Conservation (phyloP, 2,329 filamentous ascomycete species). For the Claviceps africana region DNA sequence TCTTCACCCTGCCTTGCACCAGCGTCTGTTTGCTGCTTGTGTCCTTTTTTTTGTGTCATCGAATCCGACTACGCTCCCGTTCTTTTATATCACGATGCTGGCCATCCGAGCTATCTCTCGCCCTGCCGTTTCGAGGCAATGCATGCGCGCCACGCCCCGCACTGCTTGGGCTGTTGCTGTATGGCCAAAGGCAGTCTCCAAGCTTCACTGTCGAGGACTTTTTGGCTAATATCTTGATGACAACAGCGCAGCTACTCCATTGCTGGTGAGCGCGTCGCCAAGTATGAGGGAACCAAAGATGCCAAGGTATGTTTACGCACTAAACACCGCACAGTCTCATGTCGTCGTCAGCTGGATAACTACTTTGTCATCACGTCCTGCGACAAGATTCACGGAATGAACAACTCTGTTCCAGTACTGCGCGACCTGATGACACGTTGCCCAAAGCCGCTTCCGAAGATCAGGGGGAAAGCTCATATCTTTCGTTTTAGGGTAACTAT, state of each 20-base stretch:
- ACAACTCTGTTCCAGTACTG: constrained; percentile 12
- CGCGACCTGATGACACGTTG: not conserved
- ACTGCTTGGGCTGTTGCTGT: constrained; percentile 27
- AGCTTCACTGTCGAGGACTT: not conserved
- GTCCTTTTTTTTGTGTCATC: constrained; percentile 9
- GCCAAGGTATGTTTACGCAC: constrained; percentile 51
- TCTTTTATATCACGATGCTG: constrained; percentile 49
- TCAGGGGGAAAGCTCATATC: not conserved
- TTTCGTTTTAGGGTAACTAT: constrained; percentile 62
- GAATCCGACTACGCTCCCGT: constrained; percentile 8
- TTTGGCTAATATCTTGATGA: constrained; percentile 17
- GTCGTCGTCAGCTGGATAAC: not conserved
- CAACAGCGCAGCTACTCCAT: constrained; percentile 51
- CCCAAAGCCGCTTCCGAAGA: not conserved
- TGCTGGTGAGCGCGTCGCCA: constrained; percentile 60
- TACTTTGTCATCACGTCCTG: not conserved
- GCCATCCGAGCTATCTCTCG: constrained; percentile 64
- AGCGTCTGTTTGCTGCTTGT: constrained; percentile 13
- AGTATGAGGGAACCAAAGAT: constrained; percentile 86
- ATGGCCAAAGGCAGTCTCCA: constrained; percentile 11
- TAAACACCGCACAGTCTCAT: not conserved
- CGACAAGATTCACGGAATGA: constrained; percentile 3
- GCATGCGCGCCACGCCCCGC: constrained; percentile 54
- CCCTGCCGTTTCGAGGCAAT: constrained; percentile 58
- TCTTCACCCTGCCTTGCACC: constrained; percentile 7